Percentiles rank a stretch among this genome's conserved stretches.
phyloP scores from a whole-genome alignment of 805 yeast genomes.

The Wickerhamomyces bisporus region DNA sequence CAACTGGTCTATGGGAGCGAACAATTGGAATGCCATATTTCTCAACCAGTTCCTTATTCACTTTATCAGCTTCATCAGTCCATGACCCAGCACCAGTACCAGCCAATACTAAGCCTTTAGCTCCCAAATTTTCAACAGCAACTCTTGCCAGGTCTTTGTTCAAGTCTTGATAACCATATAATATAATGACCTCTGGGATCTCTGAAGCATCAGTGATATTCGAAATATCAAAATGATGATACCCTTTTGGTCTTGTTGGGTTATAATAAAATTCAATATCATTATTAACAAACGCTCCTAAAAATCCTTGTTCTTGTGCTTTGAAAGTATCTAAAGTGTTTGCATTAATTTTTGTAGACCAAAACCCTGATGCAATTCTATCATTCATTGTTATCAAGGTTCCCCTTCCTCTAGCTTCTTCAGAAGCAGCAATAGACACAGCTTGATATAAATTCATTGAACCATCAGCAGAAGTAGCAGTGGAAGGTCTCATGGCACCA shows the following conservation, averaged over 20 bases:
- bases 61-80: slow-evolving; percentile 35
- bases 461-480: slow-evolving; percentile 67
- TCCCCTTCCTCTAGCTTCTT: slow-evolving; percentile 51
- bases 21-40: slow-evolving; percentile 44
- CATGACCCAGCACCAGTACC: slow-evolving; percentile 67
- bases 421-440: slow-evolving; percentile 51
- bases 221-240: slow-evolving; percentile 34
- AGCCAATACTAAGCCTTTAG: slow-evolving; percentile 55
- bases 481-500: slow-evolving; percentile 71
- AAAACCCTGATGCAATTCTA: slow-evolving; percentile 61
- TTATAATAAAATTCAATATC: slow-evolving; percentile 60
- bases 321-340: slow-evolving; percentile 64
- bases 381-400: slow-evolving; percentile 60
- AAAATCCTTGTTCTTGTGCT: slow-evolving; percentile 59
- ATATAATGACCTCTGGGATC: slow-evolving; percentile 42
- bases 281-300: slow-evolving; percentile 63
- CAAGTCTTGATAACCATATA: slow-evolving; percentile 58
- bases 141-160: slow-evolving; percentile 41
- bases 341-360: slow-evolving; percentile 62
- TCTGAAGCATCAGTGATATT: slow-evolving; percentile 18
- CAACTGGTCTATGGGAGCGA: slow-evolving; percentile 59
- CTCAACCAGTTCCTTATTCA: slow-evolving; percentile 35
- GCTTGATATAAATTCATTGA: slow-evolving; percentile 71
- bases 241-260: slow-evolving; percentile 49
- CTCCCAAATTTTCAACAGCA: slow-evolving; percentile 37